A percentile compares a stretch with the other conserved stretches of the same genome.
Evolutionary conservation across 345 rosid species (phyloP).

Genomic region (Rhodamnia argentea): DNA sequence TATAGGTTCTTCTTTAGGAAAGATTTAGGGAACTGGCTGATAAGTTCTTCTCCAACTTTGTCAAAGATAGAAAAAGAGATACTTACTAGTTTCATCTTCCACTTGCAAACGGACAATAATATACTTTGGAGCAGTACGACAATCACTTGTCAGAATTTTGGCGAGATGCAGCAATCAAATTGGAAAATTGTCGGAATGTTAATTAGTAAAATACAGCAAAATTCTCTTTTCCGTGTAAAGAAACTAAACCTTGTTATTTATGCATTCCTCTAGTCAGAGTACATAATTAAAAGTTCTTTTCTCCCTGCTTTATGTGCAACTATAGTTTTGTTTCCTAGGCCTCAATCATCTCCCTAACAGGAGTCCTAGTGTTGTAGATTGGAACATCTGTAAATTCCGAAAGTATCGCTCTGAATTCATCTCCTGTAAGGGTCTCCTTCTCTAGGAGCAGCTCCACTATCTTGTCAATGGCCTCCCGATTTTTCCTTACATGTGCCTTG

Average conservation of each 20-base stretch:
- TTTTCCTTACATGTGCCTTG: conserved; percentile 34
- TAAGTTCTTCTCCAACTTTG: background rate
- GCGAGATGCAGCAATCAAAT: background rate
- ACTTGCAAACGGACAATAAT: background rate
- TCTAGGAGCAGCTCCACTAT: conserved; percentile 63
- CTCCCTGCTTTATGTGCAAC: background rate
- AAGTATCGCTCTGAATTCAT: conserved; percentile 51
- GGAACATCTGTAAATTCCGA: conserved; percentile 36
- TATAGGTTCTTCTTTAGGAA: background rate
- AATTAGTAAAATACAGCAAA: background rate
- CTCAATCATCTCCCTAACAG: conserved; percentile 22
- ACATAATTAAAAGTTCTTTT: background rate
- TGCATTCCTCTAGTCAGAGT: background rate
- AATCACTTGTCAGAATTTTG: background rate
- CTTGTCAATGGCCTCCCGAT: conserved; percentile 64
- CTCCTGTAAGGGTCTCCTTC: conserved; percentile 61
- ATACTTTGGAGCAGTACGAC: background rate
- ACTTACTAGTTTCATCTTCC: background rate
- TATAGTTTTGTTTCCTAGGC: conserved; percentile 7
- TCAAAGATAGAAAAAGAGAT: background rate
- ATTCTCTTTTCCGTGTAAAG: background rate
- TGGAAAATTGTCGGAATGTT: background rate
- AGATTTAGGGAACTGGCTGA: background rate
- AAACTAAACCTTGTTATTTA: background rate
- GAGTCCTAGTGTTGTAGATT: conserved; percentile 2